phyloP scores from a whole-genome alignment of 345 rosid genomes.

The Citropsis articulata region DNA sequence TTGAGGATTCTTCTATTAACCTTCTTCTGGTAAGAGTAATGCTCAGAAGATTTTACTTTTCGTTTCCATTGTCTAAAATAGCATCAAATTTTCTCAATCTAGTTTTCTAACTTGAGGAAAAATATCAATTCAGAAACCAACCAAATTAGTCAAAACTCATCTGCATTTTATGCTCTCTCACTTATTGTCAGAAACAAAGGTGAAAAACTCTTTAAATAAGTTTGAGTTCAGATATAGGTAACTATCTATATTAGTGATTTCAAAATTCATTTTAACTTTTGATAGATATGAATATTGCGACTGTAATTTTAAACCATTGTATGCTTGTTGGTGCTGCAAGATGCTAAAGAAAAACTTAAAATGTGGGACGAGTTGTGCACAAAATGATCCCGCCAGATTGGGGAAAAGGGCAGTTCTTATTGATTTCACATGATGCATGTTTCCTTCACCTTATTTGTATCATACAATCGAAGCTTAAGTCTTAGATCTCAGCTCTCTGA shows the following conservation, averaged over 20 bases:
- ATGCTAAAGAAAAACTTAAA: neutral
- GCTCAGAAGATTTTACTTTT: conserved; percentile 2
- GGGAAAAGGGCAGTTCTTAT: neutral
- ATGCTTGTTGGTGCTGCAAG: neutral
- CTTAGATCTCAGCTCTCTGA: neutral
- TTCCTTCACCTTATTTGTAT: neutral
- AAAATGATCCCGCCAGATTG: neutral
- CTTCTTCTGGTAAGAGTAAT: conserved; percentile 68
- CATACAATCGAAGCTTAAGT: neutral
- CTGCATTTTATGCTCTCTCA: neutral
- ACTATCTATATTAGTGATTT: neutral
- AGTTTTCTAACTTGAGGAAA: neutral
- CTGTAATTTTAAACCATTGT: neutral
- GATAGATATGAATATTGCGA: neutral
- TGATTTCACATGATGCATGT: neutral
- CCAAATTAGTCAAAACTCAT: neutral
- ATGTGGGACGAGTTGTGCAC: neutral
- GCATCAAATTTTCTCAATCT: neutral
- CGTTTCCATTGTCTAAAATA: neutral
- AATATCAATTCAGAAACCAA: neutral
- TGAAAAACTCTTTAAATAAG: neutral
- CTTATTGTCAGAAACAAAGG: too few relatives aligned
- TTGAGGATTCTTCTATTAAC: conserved; percentile 51
- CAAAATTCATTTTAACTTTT: neutral
- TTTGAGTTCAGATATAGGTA: neutral